Evolutionary conservation across 176 grass and related monocot species (phyloP), one percentile per base, ranked within the genome.

Genomic region (Avena atlantica): DNA sequence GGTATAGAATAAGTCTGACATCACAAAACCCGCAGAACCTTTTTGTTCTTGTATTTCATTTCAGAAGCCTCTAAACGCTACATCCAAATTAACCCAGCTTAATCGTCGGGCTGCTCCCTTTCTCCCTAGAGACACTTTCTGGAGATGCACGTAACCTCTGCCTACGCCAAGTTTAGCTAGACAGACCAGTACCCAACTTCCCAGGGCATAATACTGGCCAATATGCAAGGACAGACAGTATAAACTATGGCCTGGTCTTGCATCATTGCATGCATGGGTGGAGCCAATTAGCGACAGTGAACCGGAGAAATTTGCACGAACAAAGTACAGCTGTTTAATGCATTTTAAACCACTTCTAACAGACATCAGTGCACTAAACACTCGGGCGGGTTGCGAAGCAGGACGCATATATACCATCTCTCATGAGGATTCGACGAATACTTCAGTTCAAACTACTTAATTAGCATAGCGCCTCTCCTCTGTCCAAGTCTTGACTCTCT

Each of bases 331-430:
- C 74, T 74, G 52, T 29, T 31, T 76, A 76, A 53, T 66, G 61
- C 87, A 1, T 40, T 40, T 40, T 45, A 48, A 63, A 36, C 65
- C 31, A 74, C 49, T 67, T 48, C 57, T 83, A 12, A 15, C 24
- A 82, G 83, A 76, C 84, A 79, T 25, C 2, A 79, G 65, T 72
- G 3, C 73, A 79, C n/a, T 74, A 87, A 70, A 81, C 71, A 44
- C 50, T 29, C 78, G 57, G 52, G 25, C 12, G 17, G 51, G 61
- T 48, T 74, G 45, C 13, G 21, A 68, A 84, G 59, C 59, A 27
- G 37, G 58, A 74, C n/a, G 42, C 67, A 91, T 87, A 91, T 80
- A 87, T 81, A 81, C 36, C 59, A 64, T 63, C 61, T 68, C 50
- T 49, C 66, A 40, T 42, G 8, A 29, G 40, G 40, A 4, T 50